Evolutionary conservation across 495 filamentous ascomycete genomes (phyloP), one percentile per base, ranked within the genome.

Genomic region (Aspergillus bertholletiae): DNA sequence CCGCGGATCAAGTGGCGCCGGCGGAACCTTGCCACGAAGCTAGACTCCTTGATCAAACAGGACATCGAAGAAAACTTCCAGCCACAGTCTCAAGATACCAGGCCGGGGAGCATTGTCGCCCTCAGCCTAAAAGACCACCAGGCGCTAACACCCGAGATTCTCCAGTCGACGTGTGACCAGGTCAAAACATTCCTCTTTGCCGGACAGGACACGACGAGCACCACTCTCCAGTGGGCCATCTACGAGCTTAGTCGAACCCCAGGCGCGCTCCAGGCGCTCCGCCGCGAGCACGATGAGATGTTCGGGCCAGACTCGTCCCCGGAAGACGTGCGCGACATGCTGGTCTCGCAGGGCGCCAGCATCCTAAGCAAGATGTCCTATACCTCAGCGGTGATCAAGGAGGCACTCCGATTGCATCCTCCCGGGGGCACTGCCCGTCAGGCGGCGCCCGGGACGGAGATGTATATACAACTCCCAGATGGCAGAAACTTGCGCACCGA

Each of bases 231-330:
- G 48, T 69, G 66, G 59, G 53, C 61, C 1, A 73, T 77, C 45
- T 78, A 83, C 60, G 68, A 81, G 44, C 72, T 87, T 13, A 72
- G 72, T 0, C 62, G 68, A 1, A 66, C 78, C 12, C 80, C 80
- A 0, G 53, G 55, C 0, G 73, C 63, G 2, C 62, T 79, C 12
- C 18, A 59, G 23, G 64, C 64, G 0, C 46, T 84, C 0, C 65
- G 68, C 3, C 64, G 35, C 15, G 81, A 84, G 53, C 73, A 81
- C 9, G 74, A 84, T 50, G 46, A 62, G 2, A 41, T 66, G 26
- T 70, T 71, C 24, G 66, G 66, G 7, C 20, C 64, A 0, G 64
- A 74, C 23, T 35, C 65, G 0, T 5, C 53, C 7, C 37, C 63
- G 8, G 64, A 55, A 0, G 53, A 46, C 1, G 35, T 57, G 5